Conservation (phyloP, 345 rosid genomes). For the Hypericum androsaemum region DNA sequence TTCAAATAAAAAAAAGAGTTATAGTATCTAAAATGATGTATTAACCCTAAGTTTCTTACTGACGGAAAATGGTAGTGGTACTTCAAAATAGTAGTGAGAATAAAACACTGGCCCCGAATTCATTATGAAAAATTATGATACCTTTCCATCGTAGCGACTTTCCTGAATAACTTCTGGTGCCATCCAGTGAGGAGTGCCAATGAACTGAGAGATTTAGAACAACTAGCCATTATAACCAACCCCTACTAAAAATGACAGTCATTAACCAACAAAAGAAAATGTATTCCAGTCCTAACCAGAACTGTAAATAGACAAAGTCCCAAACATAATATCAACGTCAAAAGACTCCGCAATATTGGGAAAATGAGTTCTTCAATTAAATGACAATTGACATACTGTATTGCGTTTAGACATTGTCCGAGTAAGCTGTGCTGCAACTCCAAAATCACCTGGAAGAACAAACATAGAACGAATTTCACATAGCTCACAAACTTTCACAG, state of each 20-base stretch:
- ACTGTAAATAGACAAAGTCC: too few relatives aligned
- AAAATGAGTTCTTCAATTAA: neutral
- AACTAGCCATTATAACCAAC: constrained; percentile 11
- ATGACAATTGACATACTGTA: constrained; percentile 39
- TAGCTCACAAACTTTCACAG: constrained; percentile 5
- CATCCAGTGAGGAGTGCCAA: constrained; percentile 99
- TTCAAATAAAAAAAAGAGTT: too few relatives aligned
- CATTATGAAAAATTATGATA: constrained; percentile 28
- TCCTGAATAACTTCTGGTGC: constrained; percentile 99
- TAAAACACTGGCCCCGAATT: constrained; percentile 9
- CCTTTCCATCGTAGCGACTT: constrained; percentile 99
- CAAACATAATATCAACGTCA: too few relatives aligned
- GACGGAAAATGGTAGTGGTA: neutral
- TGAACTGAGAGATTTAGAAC: constrained; percentile 38
- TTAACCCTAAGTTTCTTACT: neutral
- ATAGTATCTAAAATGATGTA: neutral
- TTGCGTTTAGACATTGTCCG: constrained; percentile 99
- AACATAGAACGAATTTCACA: constrained; percentile 5
- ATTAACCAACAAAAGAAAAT: neutral
- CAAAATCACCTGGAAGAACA: constrained; percentile 80
- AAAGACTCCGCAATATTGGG: too few relatives aligned
- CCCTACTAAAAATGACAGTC: neutral
- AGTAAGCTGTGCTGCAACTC: constrained; percentile 98
- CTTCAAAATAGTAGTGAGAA: constrained; percentile 5
- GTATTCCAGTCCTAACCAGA: neutral